Conservation (phyloP, 2,329 filamentous ascomycete genomes). For the Fusarium irregulare region DNA sequence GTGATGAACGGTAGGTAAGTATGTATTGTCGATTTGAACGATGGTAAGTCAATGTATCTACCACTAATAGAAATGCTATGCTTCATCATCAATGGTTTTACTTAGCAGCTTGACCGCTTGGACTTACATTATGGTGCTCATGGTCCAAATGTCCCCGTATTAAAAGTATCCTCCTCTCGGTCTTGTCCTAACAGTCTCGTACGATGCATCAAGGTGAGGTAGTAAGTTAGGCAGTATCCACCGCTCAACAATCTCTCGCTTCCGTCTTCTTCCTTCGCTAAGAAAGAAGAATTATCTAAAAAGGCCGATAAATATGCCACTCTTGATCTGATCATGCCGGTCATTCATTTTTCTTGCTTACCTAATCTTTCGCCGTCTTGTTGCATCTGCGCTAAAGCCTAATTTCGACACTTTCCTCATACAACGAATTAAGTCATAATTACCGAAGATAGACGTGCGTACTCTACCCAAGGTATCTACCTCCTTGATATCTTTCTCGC, state of each 20-base stretch:
- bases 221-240: slow-evolving; percentile 21
- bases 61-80: neutral
- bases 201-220: slow-evolving; percentile 24
- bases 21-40: neutral
- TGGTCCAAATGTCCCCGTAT: slow-evolving; percentile 6
- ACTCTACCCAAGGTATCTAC: neutral
- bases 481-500: neutral
- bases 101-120: neutral
- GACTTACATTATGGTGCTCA: neutral
- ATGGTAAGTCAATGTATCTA: neutral
- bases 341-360: neutral
- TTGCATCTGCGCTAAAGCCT: neutral
- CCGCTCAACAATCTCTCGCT: slow-evolving; percentile 16
- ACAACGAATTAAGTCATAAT: slow-evolving; percentile 7
- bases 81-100: neutral
- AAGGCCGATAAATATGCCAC: slow-evolving; percentile 4
- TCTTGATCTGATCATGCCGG: neutral
- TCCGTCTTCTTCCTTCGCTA: slow-evolving; percentile 11
- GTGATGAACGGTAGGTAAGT: neutral
- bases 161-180: slow-evolving; percentile 9
- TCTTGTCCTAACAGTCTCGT: slow-evolving; percentile 25
- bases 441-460: neutral
- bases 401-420: neutral
- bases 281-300: neutral
- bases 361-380: neutral